Conservation (phyloP, 1,139 yeast species). For the Zygotorulaspora mrakii region DNA sequence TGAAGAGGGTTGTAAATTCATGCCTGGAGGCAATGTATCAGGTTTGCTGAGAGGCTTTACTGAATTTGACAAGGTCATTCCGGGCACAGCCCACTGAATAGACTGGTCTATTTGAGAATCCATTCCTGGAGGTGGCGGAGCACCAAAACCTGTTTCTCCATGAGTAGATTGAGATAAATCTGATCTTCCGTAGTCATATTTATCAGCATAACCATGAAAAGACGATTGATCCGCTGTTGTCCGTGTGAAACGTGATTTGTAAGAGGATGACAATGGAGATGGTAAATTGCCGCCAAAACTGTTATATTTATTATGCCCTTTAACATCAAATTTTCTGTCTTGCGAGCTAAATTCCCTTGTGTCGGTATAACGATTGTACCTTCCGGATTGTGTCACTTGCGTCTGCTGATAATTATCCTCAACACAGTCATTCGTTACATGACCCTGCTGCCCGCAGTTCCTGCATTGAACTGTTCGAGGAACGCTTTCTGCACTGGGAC, state of each 20-base stretch:
- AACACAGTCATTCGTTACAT: constrained; percentile 83
- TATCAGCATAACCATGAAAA: background rate
- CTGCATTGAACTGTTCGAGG: constrained; percentile 65
- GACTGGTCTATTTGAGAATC: constrained; percentile 1
- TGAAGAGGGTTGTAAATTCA: constrained; percentile 3
- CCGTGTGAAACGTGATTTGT: constrained; percentile 10
- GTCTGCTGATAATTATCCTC: constrained; percentile 25
- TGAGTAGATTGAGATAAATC: background rate
- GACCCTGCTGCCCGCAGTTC: constrained; percentile 79
- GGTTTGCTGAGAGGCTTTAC: background rate
- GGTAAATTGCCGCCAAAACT: background rate
- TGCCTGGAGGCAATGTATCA: constrained; percentile 7
- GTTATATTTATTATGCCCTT: background rate
- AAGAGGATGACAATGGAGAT: background rate
- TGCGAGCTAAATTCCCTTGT: constrained; percentile 7
- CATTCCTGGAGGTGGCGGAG: constrained; percentile 6
- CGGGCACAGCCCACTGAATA: constrained; percentile 10
- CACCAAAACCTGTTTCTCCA: background rate
- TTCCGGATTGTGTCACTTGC: constrained; percentile 12
- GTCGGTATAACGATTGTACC: constrained; percentile 15
- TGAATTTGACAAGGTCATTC: constrained; percentile 9
- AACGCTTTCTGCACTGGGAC: constrained; percentile 53
- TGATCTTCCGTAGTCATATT: background rate
- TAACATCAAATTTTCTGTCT: constrained; percentile 1
- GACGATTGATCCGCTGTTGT: background rate